Percentiles rank a stretch among this genome's conserved stretches.
These are phyloP conservation scores for Gremmenia infestans DNA, from an alignment of 2,329 filamentous ascomycete genomes.

Conservation along the genomic window DNA sequence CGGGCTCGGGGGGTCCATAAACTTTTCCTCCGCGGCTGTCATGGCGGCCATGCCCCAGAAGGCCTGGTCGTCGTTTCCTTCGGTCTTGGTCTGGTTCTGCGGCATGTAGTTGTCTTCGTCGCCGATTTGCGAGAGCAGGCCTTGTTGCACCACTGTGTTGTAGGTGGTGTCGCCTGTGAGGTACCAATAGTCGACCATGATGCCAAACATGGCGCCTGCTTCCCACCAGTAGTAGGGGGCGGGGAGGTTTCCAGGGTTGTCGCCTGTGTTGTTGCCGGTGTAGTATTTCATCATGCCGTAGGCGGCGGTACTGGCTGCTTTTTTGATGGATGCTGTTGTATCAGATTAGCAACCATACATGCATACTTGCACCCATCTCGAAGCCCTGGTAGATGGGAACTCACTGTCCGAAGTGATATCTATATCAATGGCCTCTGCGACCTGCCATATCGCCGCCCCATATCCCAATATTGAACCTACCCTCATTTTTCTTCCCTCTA, in stretches of 20 bases:
- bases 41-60: conserved; percentile 70
- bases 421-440: no score
- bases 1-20: conserved; percentile 47
- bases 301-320: conserved; percentile 34
- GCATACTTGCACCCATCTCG: no score
- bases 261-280: conserved; percentile 45
- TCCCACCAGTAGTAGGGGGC: conserved; percentile 53
- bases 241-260: conserved; percentile 46
- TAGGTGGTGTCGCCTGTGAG: conserved; percentile 69
- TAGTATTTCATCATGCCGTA: conserved; percentile 48
- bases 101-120: conserved; percentile 73
- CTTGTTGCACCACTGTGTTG: conserved; percentile 61
- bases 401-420: no score
- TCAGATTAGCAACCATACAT: no score
- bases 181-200: conserved; percentile 77
- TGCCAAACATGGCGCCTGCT: conserved; percentile 69
- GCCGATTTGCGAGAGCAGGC: conserved; percentile 69
- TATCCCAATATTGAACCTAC: no score
- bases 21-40: conserved; percentile 64
- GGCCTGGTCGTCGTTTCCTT: conserved; percentile 71
- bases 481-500: no score
- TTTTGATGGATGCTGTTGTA: conserved; percentile 31
- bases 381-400: no score
- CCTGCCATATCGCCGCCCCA: no score
- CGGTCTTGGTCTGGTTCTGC: conserved; percentile 59